Evolutionary conservation across 1,284 basidiomycete genomes (phyloP).

Genomic region (Stygiomarasmius scandens): DNA sequence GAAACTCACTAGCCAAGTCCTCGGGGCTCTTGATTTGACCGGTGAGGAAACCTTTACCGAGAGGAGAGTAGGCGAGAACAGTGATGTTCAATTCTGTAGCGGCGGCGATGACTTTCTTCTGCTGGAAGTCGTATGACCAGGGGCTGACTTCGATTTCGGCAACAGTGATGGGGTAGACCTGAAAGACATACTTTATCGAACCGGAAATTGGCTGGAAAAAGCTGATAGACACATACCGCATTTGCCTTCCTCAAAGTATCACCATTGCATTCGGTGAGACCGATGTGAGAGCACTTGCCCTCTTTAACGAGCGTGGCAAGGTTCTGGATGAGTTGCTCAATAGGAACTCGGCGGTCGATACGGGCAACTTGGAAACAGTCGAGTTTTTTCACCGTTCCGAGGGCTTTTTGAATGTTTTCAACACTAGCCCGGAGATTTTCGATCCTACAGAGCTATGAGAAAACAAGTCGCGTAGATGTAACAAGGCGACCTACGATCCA

Average conservation of each 20-base stretch:
- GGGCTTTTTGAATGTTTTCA: neutral
- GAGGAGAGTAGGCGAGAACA: constrained; percentile 32
- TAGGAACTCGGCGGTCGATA: neutral
- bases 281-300: constrained; percentile 6
- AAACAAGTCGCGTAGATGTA: neutral
- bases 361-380: constrained; percentile 5
- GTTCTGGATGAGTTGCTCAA: constrained; percentile 2
- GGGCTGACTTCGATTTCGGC: constrained; percentile 10
- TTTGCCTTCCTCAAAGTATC: constrained; percentile 9
- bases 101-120: constrained; percentile 4
- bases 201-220: neutral
- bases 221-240: neutral
- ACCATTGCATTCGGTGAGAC: constrained; percentile 7
- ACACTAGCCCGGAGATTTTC: neutral
- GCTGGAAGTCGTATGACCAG: neutral
- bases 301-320: constrained; percentile 3
- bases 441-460: neutral
- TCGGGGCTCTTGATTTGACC: constrained; percentile 48
- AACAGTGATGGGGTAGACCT: constrained; percentile 3
- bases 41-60: constrained; percentile 62
- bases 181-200: neutral
- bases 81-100: neutral
- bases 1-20: constrained; percentile 42
- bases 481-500: constrained; percentile 3
- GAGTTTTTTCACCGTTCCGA: constrained; percentile 5